Evolutionary conservation across 2,329 filamentous ascomycete species (phyloP), one percentile per base, ranked within the genome.

Genomic region (Didymella arachidicola): DNA sequence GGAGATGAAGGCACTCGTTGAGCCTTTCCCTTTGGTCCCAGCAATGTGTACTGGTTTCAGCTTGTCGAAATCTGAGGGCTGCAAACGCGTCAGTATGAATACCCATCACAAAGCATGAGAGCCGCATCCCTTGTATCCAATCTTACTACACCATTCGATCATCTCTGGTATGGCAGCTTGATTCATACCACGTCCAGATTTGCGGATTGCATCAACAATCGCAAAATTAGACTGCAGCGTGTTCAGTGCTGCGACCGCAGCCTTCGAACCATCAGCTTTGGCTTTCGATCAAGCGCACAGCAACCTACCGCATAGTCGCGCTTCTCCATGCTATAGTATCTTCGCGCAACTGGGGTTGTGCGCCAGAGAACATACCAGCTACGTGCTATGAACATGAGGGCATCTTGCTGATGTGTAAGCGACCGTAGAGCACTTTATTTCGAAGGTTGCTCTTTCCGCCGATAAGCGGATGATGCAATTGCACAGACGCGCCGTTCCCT

Each of bases 11-110:
- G 93, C 90, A 64, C 90, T 92, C 0, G 92, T 93, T 2, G 91
- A 95, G 39, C 93, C 93, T 77, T 97, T 98, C 60, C 94, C 94
- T 76, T 97, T 98, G 4, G 93, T 97, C 12, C 94, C 94, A 1
- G 94, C 91, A 44, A 98, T 87, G 74, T 98, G 94, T 60, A 98
- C 87, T 65, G 83, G 79, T 59, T 85, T 88, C 61, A 89, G 71
- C 10, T 72, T 78, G 62, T 87, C 80, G 66, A 89, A 83, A 59
- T 88, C 86, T 14, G 84, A 82, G 18, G 87, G 86, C 86, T 89
- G 29, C 4, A 41, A 8, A 7, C 7, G 14, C 52, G 32, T 52
- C 51, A 42, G 67, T 63, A 60, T 47, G 39, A 12, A 44, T 26
- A 7, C 14, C 30, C 45, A 11, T 26, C 12, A 30, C 38, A 34